A percentile compares a stretch with the other conserved stretches of the same genome.
These are phyloP conservation scores for Haplosporangium sp. DNA, from an alignment of 371 early-diverging fungal genomes.

Conservation along the genomic window DNA sequence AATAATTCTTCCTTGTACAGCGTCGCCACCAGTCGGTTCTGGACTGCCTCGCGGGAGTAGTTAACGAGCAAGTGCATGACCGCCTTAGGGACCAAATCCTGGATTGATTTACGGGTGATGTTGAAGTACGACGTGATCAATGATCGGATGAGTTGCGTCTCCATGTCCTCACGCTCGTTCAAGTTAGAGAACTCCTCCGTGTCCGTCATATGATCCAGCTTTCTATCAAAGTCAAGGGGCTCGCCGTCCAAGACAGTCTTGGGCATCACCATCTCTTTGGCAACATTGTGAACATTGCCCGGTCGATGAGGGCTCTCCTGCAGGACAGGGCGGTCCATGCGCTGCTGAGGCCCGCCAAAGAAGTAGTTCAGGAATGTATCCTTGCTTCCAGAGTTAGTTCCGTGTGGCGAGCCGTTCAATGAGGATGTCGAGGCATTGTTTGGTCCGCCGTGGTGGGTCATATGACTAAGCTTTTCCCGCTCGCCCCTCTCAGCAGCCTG, in stretches of 20 bases:
- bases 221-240: conserved; percentile 51
- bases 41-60: conserved; percentile 79
- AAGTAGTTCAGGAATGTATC: conserved; percentile 82
- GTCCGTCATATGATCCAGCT: conserved; percentile 56
- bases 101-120: conserved; percentile 85
- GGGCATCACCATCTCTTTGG: conserved; percentile 58
- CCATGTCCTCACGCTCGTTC: conserved; percentile 82
- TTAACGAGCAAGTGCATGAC: conserved; percentile 90
- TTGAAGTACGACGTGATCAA: conserved; percentile 87
- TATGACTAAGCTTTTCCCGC: conserved; percentile 33
- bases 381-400: conserved; percentile 49
- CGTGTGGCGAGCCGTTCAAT: conserved; percentile 36
- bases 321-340: conserved; percentile 27
- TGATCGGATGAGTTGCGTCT: conserved; percentile 84
- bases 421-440: conserved; percentile 28
- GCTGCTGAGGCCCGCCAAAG: conserved; percentile 71
- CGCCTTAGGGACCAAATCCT: conserved; percentile 94
- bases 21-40: conserved; percentile 83
- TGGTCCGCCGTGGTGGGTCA: conserved; percentile 30
- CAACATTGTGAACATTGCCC: conserved; percentile 27
- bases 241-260: conserved; percentile 58
- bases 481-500: conserved; percentile 40
- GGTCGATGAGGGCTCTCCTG: conserved; percentile 22
- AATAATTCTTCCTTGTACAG: conserved; percentile 85
- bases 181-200: conserved; percentile 55